A percentile compares a stretch with the other conserved stretches of the same genome.
These are phyloP conservation scores for Albugo laibachii DNA, from an alignment of 352 stramenopile species.

Conservation along the genomic window DNA sequence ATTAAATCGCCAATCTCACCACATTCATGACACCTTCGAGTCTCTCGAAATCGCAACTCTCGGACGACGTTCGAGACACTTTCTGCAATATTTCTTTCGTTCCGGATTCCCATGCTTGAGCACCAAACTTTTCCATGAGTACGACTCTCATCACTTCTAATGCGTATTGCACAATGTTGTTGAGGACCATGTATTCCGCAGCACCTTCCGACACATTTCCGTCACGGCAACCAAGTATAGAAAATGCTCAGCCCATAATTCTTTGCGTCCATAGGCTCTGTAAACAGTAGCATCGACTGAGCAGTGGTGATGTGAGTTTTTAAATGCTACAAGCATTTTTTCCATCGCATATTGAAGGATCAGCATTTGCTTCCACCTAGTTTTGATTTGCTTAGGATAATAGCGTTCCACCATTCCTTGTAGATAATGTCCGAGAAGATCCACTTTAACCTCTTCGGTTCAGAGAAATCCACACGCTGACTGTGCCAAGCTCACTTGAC, in stretches of 20 bases:
- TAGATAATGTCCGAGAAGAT: constrained; percentile 2
- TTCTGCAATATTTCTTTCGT: background rate
- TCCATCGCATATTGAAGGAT: constrained; percentile 7
- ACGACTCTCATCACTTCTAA: constrained; percentile 3
- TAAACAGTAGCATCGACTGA: constrained; percentile 12
- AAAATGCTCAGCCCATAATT: constrained; percentile 8
- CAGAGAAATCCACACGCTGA: background rate
- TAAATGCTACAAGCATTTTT: constrained; percentile 5
- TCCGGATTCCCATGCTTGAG: background rate
- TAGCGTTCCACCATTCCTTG: constrained; percentile 4
- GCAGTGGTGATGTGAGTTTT: constrained; percentile 6
- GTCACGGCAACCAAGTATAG: background rate
- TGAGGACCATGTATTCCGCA: constrained; percentile 2
- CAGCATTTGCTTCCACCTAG: constrained; percentile 1
- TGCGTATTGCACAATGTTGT: constrained; percentile 9
- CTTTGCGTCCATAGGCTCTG: constrained; percentile 1
- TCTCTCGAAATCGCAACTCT: background rate
- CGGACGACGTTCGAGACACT: background rate
- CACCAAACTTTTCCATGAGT: constrained; percentile 1
- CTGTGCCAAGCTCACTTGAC: background rate
- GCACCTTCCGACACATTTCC: background rate
- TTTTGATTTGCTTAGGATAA: constrained; percentile 5
- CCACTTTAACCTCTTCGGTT: constrained; percentile 1
- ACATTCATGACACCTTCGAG: background rate
- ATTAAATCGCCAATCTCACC: background rate